A percentile compares a stretch with the other conserved stretches of the same genome.
These are phyloP conservation scores for Pythium grandisporangium DNA, from an alignment of 352 stramenopile genomes.

Conservation along the genomic window DNA sequence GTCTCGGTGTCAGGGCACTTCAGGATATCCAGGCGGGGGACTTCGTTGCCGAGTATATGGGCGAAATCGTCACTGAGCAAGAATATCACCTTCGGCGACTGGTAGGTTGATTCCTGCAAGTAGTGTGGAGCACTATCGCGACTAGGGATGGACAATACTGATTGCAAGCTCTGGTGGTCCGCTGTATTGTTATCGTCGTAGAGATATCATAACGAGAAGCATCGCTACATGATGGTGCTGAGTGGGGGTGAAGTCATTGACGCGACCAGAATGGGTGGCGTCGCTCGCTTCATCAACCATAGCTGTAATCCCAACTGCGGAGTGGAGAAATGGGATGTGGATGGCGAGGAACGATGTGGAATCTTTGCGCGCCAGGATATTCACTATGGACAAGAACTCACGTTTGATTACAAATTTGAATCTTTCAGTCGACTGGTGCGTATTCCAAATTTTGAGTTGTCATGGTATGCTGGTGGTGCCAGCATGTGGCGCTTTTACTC, in stretches of 20 bases:
- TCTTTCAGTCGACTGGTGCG: slow-evolving; percentile 37
- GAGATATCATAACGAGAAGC: slow-evolving; percentile 80
- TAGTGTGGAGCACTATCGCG: too few relatives aligned
- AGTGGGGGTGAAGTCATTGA: slow-evolving; percentile 84
- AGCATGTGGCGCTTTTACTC: too few relatives aligned
- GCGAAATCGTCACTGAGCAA: slow-evolving; percentile 77
- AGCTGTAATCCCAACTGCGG: slow-evolving; percentile 92
- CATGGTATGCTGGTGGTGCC: too few relatives aligned
- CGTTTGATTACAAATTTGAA: slow-evolving; percentile 94
- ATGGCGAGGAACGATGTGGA: slow-evolving; percentile 91
- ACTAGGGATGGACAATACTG: too few relatives aligned
- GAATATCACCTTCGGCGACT: slow-evolving; percentile 73
- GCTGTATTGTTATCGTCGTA: slow-evolving; percentile 5
- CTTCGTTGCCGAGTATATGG: slow-evolving; percentile 79
- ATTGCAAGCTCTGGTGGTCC: neutral
- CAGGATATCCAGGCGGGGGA: slow-evolving; percentile 44
- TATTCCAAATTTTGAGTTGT: too few relatives aligned
- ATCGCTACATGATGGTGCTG: slow-evolving; percentile 80
- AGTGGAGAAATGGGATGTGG: slow-evolving; percentile 92
- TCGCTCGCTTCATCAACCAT: slow-evolving; percentile 94
- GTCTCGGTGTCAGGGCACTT: slow-evolving; percentile 35
- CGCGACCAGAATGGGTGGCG: slow-evolving; percentile 82
- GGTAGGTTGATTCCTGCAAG: slow-evolving; percentile 18
- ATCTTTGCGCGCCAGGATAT: slow-evolving; percentile 92
- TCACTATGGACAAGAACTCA: slow-evolving; percentile 85